These are phyloP conservation scores for Yarrowia galli DNA, from an alignment of 1,139 yeast genomes.

Conservation along the genomic window DNA sequence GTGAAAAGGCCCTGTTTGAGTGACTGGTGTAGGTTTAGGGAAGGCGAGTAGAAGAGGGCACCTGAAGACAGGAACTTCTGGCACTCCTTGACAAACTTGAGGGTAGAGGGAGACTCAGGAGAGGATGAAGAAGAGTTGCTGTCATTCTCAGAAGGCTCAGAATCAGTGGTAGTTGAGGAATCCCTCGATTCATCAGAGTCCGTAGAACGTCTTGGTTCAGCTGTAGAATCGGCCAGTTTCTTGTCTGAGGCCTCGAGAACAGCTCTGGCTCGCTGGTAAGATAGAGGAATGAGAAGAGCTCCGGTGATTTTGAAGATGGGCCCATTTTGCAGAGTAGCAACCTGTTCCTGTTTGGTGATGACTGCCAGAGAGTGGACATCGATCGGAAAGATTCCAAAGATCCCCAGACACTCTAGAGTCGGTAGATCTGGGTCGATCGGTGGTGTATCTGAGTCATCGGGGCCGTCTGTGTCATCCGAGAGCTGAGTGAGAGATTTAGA, in stretches of 20 bases:
- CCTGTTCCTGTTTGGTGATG: slow-evolving; percentile 42
- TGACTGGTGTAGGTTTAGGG: slow-evolving; percentile 10
- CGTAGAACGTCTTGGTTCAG: slow-evolving; percentile 34
- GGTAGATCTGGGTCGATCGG: background rate
- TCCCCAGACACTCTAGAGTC: slow-evolving; percentile 7
- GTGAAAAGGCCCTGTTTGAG: slow-evolving; percentile 43
- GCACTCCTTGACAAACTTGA: slow-evolving; percentile 38
- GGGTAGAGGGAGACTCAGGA: slow-evolving; percentile 7
- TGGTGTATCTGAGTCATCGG: background rate
- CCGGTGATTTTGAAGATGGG: slow-evolving; percentile 42
- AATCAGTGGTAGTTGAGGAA: background rate
- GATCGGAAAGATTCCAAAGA: slow-evolving; percentile 29
- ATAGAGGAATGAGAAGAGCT: slow-evolving; percentile 42
- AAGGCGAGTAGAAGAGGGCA: slow-evolving; percentile 43
- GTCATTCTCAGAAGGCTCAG: background rate
- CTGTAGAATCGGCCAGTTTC: background rate
- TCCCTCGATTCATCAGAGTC: slow-evolving; percentile 13
- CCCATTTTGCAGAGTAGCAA: slow-evolving; percentile 40
- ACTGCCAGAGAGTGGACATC: slow-evolving; percentile 41
- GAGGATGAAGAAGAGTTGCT: background rate
- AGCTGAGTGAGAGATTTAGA: slow-evolving; percentile 1
- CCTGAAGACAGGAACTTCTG: slow-evolving; percentile 41
- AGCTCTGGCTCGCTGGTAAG: slow-evolving; percentile 11
- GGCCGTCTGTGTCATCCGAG: background rate
- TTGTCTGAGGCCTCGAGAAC: slow-evolving; percentile 8